Evolutionary conservation across 2,329 filamentous ascomycete species (phyloP).

Genomic region (Alternaria postmessia): DNA sequence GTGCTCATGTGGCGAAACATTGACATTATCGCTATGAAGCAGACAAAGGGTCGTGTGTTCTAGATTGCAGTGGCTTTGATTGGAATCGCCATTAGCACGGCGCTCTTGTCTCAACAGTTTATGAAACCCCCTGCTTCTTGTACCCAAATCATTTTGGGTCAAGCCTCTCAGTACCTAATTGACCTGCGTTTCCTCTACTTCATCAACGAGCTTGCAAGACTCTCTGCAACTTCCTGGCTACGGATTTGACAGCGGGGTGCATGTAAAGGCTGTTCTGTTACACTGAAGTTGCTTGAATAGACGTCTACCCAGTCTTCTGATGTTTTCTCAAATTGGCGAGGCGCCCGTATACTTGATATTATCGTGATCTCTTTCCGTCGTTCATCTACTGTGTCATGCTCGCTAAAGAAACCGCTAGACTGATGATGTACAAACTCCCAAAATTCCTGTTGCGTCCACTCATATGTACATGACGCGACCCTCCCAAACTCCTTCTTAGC

Average conservation of each 20-base stretch:
- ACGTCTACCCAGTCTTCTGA: not conserved
- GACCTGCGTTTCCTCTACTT: not conserved
- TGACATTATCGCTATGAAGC: conserved; percentile 53
- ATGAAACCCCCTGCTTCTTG: not conserved
- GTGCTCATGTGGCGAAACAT: conserved; percentile 59
- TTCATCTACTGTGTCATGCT: not conserved
- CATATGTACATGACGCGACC: not conserved
- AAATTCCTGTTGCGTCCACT: not conserved
- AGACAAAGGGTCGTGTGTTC: conserved; percentile 61
- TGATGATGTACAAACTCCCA: not conserved
- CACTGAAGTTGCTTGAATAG: not conserved
- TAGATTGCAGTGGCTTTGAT: conserved; percentile 31
- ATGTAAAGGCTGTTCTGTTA: not conserved
- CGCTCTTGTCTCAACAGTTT: not conserved
- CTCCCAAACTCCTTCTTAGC: not conserved
- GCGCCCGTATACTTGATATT: not conserved
- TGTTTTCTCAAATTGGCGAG: not conserved
- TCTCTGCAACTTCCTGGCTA: not conserved
- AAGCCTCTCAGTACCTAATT: not conserved
- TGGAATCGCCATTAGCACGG: not conserved
- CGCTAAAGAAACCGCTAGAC: not conserved
- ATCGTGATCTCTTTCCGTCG: not conserved
- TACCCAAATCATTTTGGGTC: not conserved
- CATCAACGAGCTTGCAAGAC: not conserved
- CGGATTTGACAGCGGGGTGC: not conserved